Evolutionary conservation across 179 eudicot species (phyloP).

Genomic region (Amaranthus tricolor): DNA sequence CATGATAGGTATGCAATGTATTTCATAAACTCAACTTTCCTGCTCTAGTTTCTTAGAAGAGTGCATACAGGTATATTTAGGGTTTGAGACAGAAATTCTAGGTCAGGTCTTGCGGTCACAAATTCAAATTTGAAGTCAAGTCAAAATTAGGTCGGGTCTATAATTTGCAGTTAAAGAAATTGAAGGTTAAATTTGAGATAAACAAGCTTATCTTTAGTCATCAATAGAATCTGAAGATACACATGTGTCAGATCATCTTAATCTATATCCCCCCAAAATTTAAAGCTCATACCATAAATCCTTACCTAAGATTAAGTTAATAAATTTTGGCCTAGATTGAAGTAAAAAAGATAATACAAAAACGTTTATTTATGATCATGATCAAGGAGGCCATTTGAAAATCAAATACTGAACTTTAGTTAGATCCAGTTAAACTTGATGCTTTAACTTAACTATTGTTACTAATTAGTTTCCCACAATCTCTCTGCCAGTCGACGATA

Average conservation of each 20-base stretch:
- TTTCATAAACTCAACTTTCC: not conserved
- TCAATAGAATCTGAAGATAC: not conserved
- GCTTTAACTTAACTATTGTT: slow-evolving; percentile 8
- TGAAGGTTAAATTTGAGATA: not conserved
- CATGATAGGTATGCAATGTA: slow-evolving; percentile 71
- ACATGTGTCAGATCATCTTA: not conserved
- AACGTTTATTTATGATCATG: not conserved
- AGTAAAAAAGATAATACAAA: not conserved
- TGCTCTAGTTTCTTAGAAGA: not conserved
- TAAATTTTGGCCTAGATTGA: not conserved
- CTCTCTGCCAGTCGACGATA: slow-evolving; percentile 68
- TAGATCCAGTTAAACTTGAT: not conserved
- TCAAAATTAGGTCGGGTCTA: too few species aligned
- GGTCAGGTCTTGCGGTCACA: too few species aligned
- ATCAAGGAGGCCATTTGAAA: not conserved
- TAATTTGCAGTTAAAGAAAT: not conserved
- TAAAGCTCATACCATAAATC: not conserved
- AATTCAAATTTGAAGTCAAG: too few species aligned
- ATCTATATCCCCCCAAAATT: not conserved
- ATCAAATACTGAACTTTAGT: not conserved
- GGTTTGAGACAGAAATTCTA: too few species aligned
- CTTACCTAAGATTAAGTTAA: not conserved
- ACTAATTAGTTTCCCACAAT: slow-evolving; percentile 11
- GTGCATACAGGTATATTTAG: too few species aligned
- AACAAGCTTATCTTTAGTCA: not conserved